Percentiles rank a stretch among this genome's conserved stretches.
These are phyloP conservation scores for Orbilia blumenaviensis DNA, from an alignment of 2,329 filamentous ascomycete genomes.

Conservation along the genomic window DNA sequence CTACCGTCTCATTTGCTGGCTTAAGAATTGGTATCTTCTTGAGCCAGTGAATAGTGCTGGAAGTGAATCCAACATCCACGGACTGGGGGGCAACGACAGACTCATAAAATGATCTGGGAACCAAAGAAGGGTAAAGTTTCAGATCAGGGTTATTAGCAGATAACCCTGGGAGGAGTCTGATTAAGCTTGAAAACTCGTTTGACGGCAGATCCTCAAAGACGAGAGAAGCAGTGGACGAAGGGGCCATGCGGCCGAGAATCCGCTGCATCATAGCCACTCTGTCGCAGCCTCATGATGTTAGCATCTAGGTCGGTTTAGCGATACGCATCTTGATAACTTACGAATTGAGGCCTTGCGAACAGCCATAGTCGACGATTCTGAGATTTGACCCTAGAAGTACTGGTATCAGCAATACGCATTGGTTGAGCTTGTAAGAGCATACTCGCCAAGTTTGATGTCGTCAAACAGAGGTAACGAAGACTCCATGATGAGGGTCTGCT, in stretches of 20 bases:
- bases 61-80: slow-evolving; percentile 3
- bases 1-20: not conserved
- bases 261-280: not conserved
- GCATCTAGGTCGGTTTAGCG: too few species aligned
- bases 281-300: not conserved
- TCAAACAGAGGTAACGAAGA: not conserved
- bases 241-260: not conserved
- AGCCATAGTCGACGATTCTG: slow-evolving; percentile 4
- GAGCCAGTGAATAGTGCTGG: not conserved
- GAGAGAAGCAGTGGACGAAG: not conserved
- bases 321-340: too few species aligned
- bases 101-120: slow-evolving; percentile 8
- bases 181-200: slow-evolving; percentile 2
- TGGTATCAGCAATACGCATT: not conserved
- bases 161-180: not conserved
- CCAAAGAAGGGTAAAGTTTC: not conserved
- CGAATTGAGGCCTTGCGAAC: not conserved
- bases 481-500: not conserved
- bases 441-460: not conserved
- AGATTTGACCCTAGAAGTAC: not conserved
- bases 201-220: slow-evolving; percentile 1
- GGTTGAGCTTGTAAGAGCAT: too few species aligned
- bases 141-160: not conserved
- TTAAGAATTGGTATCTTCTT: not conserved
- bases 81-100: not conserved